Evolutionary conservation across 768 basidiomycete species (phyloP).

Genomic region (Russula compacta): DNA sequence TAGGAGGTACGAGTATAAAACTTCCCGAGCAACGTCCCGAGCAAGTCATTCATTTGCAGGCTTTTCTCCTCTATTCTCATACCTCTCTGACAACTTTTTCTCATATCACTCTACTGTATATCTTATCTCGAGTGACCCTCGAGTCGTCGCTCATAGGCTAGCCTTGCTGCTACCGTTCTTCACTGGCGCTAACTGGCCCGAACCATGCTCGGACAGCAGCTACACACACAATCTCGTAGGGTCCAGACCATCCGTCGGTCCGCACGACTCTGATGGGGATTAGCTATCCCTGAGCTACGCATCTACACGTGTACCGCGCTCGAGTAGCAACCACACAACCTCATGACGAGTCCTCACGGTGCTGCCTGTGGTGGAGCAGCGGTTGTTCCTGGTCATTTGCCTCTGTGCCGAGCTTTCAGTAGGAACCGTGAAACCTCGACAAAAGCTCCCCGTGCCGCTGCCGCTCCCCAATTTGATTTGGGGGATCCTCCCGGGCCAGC

Average conservation of each 20-base stretch:
- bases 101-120: no score
- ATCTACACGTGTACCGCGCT: constrained; percentile 4
- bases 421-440: background rate
- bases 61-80: no score
- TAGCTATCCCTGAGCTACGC: background rate
- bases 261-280: background rate
- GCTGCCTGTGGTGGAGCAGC: background rate
- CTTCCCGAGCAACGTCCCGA: no score
- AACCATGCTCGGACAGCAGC: background rate
- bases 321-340: constrained; percentile 13
- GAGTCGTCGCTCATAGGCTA: no score
- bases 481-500: background rate
- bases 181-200: background rate
- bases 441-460: background rate
- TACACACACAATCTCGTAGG: background rate
- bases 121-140: no score
- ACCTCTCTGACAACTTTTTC: no score
- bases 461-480: background rate
- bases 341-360: background rate
- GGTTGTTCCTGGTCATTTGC: background rate
- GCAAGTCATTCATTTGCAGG: no score
- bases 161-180: no score
- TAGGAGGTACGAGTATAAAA: no score
- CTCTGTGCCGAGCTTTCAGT: constrained; percentile 5
- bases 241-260: background rate